These are phyloP conservation scores for Gossypium schwendimanii DNA, from an alignment of 441 rosid genomes.

Conservation along the genomic window DNA sequence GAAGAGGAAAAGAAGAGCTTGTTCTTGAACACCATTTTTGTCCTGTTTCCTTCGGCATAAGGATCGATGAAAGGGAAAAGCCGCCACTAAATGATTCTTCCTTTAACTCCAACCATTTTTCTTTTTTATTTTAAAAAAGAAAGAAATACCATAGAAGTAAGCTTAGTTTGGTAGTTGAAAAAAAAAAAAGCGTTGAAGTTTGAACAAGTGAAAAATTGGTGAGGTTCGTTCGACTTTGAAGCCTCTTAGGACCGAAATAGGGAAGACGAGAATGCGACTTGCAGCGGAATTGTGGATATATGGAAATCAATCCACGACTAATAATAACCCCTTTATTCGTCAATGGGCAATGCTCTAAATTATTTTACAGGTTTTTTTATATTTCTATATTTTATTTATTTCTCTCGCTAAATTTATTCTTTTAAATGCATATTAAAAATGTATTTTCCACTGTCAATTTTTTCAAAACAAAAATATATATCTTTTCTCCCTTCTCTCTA, in stretches of 20 bases:
- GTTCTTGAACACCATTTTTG: conserved; percentile 80
- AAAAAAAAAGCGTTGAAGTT: neutral
- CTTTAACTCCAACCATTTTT: neutral
- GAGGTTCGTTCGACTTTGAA: neutral
- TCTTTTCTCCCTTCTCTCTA: too few species aligned
- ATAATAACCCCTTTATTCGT: neutral
- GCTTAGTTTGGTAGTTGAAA: neutral
- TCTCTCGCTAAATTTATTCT: too few species aligned
- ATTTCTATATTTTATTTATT: too few species aligned
- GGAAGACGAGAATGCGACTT: neutral
- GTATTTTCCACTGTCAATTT: too few species aligned
- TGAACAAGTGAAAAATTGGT: neutral
- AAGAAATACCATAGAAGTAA: neutral
- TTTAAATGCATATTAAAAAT: too few species aligned
- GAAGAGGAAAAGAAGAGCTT: conserved; percentile 87
- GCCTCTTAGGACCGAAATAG: neutral
- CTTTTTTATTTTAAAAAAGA: neutral
- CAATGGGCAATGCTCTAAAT: neutral
- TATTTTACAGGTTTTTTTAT: too few species aligned
- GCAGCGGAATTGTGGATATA: neutral
- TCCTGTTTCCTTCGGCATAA: neutral
- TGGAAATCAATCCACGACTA: neutral
- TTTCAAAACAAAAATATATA: too few species aligned
- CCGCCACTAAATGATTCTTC: neutral
- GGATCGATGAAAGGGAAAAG: neutral